Conservation (phyloP, 2,329 filamentous ascomycete species). For the Sarocladium oryzae region DNA sequence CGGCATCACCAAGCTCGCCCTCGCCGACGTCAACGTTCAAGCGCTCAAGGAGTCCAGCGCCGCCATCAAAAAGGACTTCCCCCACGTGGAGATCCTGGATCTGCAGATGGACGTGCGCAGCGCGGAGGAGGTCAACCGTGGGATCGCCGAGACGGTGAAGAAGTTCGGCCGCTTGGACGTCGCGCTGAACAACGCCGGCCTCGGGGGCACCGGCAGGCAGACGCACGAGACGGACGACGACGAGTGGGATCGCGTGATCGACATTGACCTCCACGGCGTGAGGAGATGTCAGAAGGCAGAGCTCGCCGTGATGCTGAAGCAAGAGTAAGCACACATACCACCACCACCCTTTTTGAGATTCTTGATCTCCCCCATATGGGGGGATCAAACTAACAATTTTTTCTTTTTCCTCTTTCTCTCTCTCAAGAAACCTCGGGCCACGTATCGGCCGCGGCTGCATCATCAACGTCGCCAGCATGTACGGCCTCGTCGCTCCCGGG, state of each 20-base stretch:
- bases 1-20: constrained; percentile 38
- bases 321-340: constrained; percentile 29
- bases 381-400: background rate
- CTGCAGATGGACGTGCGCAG: constrained; percentile 40
- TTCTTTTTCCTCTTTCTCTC: too few relatives aligned
- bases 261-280: constrained; percentile 49
- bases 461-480: constrained; percentile 48
- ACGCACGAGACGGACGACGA: constrained; percentile 40
- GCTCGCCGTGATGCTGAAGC: constrained; percentile 42
- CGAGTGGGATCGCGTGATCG: constrained; percentile 44
- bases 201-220: constrained; percentile 31
- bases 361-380: too few relatives aligned
- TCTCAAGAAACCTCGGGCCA: constrained; percentile 25
- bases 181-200: constrained; percentile 49
- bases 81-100: constrained; percentile 32
- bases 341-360: background rate
- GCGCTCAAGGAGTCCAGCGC: constrained; percentile 24
- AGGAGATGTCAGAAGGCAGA: constrained; percentile 51
- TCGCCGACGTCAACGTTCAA: constrained; percentile 37
- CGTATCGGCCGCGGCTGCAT: constrained; percentile 42
- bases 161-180: constrained; percentile 48
- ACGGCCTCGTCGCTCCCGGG: constrained; percentile 37
- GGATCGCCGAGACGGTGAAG: constrained; percentile 32
- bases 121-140: constrained; percentile 33
- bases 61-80: constrained; percentile 29